These are phyloP conservation scores for Alisma plantagoaquatica DNA, from an alignment of 106 monocot species.

Conservation along the genomic window DNA sequence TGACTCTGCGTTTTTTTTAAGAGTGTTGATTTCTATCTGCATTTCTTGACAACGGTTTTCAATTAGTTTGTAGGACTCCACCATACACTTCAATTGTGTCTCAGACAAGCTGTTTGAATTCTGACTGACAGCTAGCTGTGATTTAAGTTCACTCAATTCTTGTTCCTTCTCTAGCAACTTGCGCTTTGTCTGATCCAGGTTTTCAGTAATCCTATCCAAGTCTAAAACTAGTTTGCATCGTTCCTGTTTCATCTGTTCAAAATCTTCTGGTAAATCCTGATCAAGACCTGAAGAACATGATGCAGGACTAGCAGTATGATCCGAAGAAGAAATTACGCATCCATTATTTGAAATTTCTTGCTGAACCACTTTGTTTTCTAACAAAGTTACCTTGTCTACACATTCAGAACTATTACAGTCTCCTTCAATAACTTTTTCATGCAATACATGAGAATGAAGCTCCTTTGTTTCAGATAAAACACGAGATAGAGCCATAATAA, in stretches of 20 bases:
- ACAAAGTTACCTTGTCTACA: slow-evolving; percentile 76
- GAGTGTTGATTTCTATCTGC: too few species aligned
- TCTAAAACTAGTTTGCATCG: slow-evolving; percentile 38
- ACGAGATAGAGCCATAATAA: slow-evolving; percentile 36
- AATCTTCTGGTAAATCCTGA: slow-evolving; percentile 26
- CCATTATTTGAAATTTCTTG: background rate
- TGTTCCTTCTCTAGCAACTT: slow-evolving; percentile 37
- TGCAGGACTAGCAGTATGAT: slow-evolving; percentile 12
- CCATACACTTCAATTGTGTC: slow-evolving; percentile 93
- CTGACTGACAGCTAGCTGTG: slow-evolving; percentile 45
- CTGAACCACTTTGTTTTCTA: slow-evolving; percentile 55
- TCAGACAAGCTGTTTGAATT: slow-evolving; percentile 75
- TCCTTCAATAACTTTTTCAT: slow-evolving; percentile 23
- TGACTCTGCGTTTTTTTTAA: too few species aligned
- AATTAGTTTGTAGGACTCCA: too few species aligned
- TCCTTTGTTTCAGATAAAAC: slow-evolving; percentile 32
- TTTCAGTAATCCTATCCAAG: slow-evolving; percentile 39
- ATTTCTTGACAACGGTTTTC: too few species aligned
- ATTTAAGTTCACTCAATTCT: slow-evolving; percentile 30
- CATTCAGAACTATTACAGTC: slow-evolving; percentile 41
- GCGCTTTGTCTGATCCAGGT: slow-evolving; percentile 30
- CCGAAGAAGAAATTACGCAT: slow-evolving; percentile 23
- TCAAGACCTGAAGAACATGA: slow-evolving; percentile 21
- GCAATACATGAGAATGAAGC: slow-evolving; percentile 4
- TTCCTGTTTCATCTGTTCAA: slow-evolving; percentile 49